phyloP scores from a whole-genome alignment of 345 rosid species.

The Combretum micranthum region DNA sequence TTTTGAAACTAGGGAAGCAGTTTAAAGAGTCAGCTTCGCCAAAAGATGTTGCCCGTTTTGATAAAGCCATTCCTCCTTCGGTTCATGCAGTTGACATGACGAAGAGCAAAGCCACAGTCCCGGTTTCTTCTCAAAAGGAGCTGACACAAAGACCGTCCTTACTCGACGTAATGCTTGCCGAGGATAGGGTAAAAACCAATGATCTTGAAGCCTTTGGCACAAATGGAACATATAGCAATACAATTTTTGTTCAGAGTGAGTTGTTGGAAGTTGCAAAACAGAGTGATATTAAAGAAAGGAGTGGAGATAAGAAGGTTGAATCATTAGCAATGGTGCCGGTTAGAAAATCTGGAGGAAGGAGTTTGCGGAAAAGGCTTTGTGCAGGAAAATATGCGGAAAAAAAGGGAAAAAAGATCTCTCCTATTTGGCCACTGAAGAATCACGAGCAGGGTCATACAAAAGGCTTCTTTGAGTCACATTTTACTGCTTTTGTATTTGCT shows the following conservation, averaged over 20 bases:
- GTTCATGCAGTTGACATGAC: conserved; percentile 13
- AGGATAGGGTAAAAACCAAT: conserved; percentile 31
- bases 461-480: too few species aligned
- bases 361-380: too few species aligned
- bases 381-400: too few species aligned
- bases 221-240: conserved; percentile 16
- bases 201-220: conserved; percentile 12
- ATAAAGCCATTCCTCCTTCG: conserved; percentile 33
- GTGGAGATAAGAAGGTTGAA: too few species aligned
- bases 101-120: conserved; percentile 10
- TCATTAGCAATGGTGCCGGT: too few species aligned
- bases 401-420: too few species aligned
- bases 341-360: too few species aligned
- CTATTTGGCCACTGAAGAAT: too few species aligned
- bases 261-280: conserved; percentile 21
- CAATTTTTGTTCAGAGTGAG: conserved; percentile 23
- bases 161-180: conserved; percentile 80
- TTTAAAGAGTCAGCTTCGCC: conserved; percentile 67
- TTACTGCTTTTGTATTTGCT: too few species aligned
- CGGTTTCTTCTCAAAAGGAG: conserved; percentile 31
- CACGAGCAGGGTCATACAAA: too few species aligned
- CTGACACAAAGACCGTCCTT: conserved; percentile 57
- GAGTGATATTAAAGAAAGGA: conserved; percentile 24
- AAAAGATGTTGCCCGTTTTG: conserved; percentile 46
- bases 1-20: conserved; percentile 82